Evolutionary conservation across 1,284 basidiomycete genomes (phyloP).

Genomic region (Melanopsichium pennsylvanicum): DNA sequence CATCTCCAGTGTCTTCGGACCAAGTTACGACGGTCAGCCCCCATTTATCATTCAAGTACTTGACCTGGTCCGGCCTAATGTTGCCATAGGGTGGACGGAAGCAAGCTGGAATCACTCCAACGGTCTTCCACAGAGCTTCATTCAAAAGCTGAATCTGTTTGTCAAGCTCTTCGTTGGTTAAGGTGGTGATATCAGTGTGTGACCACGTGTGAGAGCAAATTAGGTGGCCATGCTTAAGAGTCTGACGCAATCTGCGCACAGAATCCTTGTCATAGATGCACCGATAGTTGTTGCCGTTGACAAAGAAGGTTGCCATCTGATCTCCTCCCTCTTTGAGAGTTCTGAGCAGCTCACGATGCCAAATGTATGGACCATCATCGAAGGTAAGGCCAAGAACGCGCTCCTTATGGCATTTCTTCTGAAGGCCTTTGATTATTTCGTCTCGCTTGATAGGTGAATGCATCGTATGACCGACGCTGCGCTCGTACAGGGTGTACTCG

Average conservation of each 20-base stretch:
- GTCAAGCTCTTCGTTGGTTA: slow-evolving; percentile 48
- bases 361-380: slow-evolving; percentile 56
- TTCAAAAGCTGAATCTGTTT: slow-evolving; percentile 51
- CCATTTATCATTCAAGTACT: slow-evolving; percentile 50
- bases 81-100: slow-evolving; percentile 56
- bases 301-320: slow-evolving; percentile 54
- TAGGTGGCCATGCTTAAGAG: slow-evolving; percentile 42
- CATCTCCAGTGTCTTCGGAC: slow-evolving; percentile 49
- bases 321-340: slow-evolving; percentile 20
- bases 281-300: slow-evolving; percentile 58
- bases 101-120: slow-evolving; percentile 52
- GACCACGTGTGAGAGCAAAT: slow-evolving; percentile 55
- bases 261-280: slow-evolving; percentile 43
- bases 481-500: slow-evolving; percentile 27
- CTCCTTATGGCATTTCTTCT: slow-evolving; percentile 17
- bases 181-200: slow-evolving; percentile 42
- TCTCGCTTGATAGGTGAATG: too few species aligned
- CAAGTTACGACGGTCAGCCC: slow-evolving; percentile 48
- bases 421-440: slow-evolving; percentile 26
- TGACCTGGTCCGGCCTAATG: slow-evolving; percentile 34
- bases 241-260: slow-evolving; percentile 28
- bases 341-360: slow-evolving; percentile 34
- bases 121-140: slow-evolving; percentile 55
- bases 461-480: slow-evolving; percentile 6
- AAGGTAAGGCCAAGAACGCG: slow-evolving; percentile 50